Evolutionary conservation across 208 protist species (phyloP).

Genomic region (Leishmania tropica): DNA sequence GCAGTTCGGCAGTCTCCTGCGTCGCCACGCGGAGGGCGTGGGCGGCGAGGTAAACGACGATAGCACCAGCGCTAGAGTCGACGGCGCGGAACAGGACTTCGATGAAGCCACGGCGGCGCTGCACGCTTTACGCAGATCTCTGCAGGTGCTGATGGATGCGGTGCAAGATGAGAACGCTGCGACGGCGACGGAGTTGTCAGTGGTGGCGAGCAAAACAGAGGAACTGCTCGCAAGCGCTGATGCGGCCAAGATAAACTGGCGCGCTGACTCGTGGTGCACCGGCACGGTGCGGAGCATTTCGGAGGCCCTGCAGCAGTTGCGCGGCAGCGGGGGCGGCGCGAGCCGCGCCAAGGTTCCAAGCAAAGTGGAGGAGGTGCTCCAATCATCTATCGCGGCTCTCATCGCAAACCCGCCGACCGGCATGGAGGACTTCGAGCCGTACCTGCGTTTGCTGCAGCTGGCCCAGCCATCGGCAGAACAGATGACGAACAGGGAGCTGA

Average conservation of each 20-base stretch:
- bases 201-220: constrained; percentile 25
- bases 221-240: constrained; percentile 24
- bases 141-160: constrained; percentile 20
- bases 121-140: constrained; percentile 17
- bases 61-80: neutral
- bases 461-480: constrained; percentile 28
- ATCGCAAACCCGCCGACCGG: constrained; percentile 24
- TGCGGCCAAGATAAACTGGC: constrained; percentile 21
- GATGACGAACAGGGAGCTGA: constrained; percentile 37
- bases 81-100: neutral
- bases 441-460: constrained; percentile 45
- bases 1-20: constrained; percentile 11
- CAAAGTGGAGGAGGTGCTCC: constrained; percentile 25
- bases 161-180: constrained; percentile 3
- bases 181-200: constrained; percentile 9
- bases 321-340: neutral
- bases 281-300: constrained; percentile 13
- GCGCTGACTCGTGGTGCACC: constrained; percentile 17
- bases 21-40: constrained; percentile 6
- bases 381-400: constrained; percentile 20
- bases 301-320: constrained; percentile 16
- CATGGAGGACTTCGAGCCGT: constrained; percentile 38
- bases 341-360: constrained; percentile 4
- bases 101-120: constrained; percentile 5
- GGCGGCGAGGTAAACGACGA: neutral